Evolutionary conservation across 768 basidiomycete species (phyloP).

Genomic region (Floccularia luteovirens): DNA sequence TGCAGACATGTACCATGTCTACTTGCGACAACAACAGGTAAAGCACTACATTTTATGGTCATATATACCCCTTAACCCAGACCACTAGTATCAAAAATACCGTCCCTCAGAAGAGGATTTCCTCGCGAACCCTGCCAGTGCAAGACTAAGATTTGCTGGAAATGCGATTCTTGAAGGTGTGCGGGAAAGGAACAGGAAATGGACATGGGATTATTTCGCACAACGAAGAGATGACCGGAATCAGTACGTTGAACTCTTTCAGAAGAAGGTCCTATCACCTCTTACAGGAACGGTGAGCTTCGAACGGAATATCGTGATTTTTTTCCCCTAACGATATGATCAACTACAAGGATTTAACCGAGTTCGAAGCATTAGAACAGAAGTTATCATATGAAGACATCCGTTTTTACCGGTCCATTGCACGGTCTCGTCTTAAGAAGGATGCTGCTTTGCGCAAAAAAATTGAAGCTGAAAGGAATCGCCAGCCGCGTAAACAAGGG

Average conservation of each 20-base stretch:
- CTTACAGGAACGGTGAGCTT: constrained; percentile 47
- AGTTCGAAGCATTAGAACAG: constrained; percentile 61
- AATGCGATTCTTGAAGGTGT: constrained; percentile 78
- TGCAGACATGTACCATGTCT: constrained; percentile 95
- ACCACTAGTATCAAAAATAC: constrained; percentile 71
- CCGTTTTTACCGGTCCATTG: constrained; percentile 94
- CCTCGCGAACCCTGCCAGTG: constrained; percentile 48
- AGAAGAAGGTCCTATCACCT: constrained; percentile 55
- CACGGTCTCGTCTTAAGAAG: constrained; percentile 80
- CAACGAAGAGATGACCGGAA: constrained; percentile 85
- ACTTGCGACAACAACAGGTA: constrained; percentile 78
- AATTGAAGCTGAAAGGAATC: constrained; percentile 60
- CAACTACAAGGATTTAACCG: constrained; percentile 40
- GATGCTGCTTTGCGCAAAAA: constrained; percentile 66
- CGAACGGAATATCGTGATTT: constrained; percentile 2
- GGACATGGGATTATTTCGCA: constrained; percentile 90
- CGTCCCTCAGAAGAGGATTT: constrained; percentile 62
- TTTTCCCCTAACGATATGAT: neutral
- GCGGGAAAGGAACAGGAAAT: constrained; percentile 72
- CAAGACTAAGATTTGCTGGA: constrained; percentile 72
- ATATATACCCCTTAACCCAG: constrained; percentile 7
- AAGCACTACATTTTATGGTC: constrained; percentile 7
- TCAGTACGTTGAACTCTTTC: constrained; percentile 78
- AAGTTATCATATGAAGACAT: constrained; percentile 93
- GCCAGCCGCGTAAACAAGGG: constrained; percentile 40